phyloP scores from a whole-genome alignment of 2,329 filamentous ascomycete genomes.

The Fusarium beomiforme region DNA sequence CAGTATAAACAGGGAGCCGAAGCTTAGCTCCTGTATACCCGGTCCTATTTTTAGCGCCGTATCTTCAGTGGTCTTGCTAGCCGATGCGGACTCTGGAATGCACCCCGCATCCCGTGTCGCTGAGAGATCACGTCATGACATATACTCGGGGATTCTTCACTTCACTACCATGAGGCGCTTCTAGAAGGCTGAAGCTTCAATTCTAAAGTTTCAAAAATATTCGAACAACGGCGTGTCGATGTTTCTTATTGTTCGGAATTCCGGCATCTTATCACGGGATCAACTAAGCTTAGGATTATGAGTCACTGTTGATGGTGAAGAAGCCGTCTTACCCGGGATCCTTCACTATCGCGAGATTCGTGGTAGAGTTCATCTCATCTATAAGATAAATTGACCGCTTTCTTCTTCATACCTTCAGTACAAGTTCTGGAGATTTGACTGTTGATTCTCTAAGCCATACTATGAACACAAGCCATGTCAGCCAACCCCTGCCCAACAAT shows the following conservation, averaged over 20 bases:
- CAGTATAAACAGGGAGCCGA: neutral
- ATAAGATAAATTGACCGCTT: rapidly evolving
- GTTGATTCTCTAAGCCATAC: too few species aligned
- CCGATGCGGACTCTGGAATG: neutral
- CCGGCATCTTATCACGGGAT: neutral
- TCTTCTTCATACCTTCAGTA: too few species aligned
- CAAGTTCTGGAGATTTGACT: too few species aligned
- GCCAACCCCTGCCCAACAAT: neutral
- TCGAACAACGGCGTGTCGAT: too few species aligned
- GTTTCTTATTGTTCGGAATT: neutral
- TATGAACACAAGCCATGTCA: neutral
- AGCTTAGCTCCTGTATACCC: neutral
- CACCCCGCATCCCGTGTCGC: neutral
- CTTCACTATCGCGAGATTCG: neutral
- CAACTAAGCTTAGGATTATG: neutral
- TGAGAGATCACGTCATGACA: neutral
- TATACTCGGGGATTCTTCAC: too few species aligned
- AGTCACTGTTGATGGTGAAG: neutral
- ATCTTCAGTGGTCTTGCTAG: too few species aligned
- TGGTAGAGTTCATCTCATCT: neutral
- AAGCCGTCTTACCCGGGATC: neutral
- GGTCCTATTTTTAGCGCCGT: neutral
- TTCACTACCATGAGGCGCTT: too few species aligned
- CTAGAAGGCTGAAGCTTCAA: too few species aligned
- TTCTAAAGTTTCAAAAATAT: too few species aligned